These are phyloP conservation scores for Tricholoma saponaceum DNA, from an alignment of 768 basidiomycete species.

Conservation along the genomic window DNA sequence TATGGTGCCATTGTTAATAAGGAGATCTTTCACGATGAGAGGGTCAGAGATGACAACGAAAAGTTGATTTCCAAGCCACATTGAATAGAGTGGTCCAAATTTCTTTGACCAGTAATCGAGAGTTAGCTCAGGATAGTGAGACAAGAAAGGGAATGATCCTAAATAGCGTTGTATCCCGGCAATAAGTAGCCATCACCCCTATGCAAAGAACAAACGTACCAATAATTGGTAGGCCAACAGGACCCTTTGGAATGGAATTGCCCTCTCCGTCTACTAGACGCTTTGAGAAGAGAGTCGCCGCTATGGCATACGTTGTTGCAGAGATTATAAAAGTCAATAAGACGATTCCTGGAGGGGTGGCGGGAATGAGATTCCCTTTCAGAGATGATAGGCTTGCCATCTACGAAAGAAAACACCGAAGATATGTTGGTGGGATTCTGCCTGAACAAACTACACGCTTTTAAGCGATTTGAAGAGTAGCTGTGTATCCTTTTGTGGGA, in stretches of 20 bases:
- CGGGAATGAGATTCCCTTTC: slow-evolving; percentile 1
- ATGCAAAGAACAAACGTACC: slow-evolving; percentile 8
- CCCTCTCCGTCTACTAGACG: slow-evolving; percentile 13
- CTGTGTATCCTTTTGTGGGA: no score
- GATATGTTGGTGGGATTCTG: not conserved
- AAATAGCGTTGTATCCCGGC: no score
- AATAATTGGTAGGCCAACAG: slow-evolving; percentile 18
- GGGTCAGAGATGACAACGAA: slow-evolving; percentile 44
- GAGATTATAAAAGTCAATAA: slow-evolving; percentile 21
- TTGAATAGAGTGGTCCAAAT: slow-evolving; percentile 40
- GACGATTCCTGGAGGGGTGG: slow-evolving; percentile 15
- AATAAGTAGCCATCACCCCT: no score
- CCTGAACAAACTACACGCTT: not conserved
- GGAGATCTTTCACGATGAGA: slow-evolving; percentile 37
- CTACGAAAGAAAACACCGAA: not conserved
- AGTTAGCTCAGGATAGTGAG: slow-evolving; percentile 37
- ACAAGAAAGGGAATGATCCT: slow-evolving; percentile 37
- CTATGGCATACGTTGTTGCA: slow-evolving; percentile 17
- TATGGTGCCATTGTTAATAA: slow-evolving; percentile 41
- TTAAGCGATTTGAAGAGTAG: not conserved
- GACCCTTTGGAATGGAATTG: slow-evolving; percentile 18
- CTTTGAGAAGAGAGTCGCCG: slow-evolving; percentile 4
- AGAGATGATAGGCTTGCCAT: slow-evolving; percentile 13
- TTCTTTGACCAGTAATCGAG: slow-evolving; percentile 39
- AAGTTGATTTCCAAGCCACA: slow-evolving; percentile 45